phyloP scores from a whole-genome alignment of 2,329 filamentous ascomycete species.

The Scleromitrula shiraiana region DNA sequence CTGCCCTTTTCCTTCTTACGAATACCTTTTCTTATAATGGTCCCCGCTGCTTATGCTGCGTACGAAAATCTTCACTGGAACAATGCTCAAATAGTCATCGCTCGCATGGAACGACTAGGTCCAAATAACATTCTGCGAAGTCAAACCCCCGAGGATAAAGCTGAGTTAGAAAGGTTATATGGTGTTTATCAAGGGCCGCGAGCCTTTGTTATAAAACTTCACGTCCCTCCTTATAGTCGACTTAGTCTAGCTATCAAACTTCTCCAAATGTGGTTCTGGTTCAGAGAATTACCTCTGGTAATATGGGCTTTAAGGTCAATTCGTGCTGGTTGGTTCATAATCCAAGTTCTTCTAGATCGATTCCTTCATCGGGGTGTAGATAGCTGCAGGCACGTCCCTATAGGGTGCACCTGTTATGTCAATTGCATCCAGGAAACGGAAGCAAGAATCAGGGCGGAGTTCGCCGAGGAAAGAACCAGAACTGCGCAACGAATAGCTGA shows the following conservation, averaged over 20 bases:
- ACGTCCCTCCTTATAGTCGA: background rate
- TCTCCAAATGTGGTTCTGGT: background rate
- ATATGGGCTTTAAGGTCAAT: background rate
- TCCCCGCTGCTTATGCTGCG: no score
- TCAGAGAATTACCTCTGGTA: no score
- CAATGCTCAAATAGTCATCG: no score
- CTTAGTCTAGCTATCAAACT: background rate
- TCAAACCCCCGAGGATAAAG: no score
- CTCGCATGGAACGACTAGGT: no score
- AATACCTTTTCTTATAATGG: no score
- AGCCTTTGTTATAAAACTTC: background rate
- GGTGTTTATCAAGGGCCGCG: background rate
- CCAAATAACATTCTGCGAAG: no score
- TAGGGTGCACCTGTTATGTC: background rate
- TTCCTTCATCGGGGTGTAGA: background rate
- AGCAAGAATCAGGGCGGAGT: background rate
- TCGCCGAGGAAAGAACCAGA: no score
- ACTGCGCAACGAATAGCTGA: background rate
- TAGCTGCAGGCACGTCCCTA: background rate
- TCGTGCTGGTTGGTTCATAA: background rate
- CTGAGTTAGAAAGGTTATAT: background rate
- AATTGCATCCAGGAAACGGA: background rate
- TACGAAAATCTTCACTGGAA: no score
- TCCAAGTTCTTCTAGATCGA: background rate
- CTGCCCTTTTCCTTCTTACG: no score